Evolutionary conservation across 2,329 filamentous ascomycete genomes (phyloP), one percentile per base, ranked within the genome.

Genomic region (Arthrinium puccinioides): DNA sequence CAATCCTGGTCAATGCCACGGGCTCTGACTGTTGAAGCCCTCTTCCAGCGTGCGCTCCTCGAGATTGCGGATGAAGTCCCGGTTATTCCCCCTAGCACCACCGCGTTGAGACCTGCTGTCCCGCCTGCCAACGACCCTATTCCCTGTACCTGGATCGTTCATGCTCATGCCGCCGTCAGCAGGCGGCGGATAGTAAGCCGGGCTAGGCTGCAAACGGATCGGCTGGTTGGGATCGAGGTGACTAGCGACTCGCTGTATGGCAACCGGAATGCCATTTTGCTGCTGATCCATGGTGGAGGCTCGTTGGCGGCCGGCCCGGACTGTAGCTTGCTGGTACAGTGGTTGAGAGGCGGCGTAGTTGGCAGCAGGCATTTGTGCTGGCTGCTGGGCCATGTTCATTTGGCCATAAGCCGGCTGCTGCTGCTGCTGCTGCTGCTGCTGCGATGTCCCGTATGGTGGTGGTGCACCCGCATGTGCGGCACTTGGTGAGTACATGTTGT

Each of bases 201-300:
- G 92, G 50, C 88, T 96, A 3, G 92, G 92, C 57, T 98, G 92
- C 39, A 97, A 64, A 34, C 92, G 79, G 52, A 98, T 97, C 0
- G 92, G 92, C 42, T 89, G 86, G 51, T 80, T 97, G 2, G 92
- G 92, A 55, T 98, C 92, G 30, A 98, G 75, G 61, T 97, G 90
- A 57, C 88, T 95, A 28, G 92, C 92, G 16, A 98, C 92, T 50
- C 92, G 76, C 62, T 98, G 92, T 41, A 98, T 87, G 4, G 89
- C 82, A 11, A 86, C 82, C 5, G 92, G 92, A 41, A 98, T 95
- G 3, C 90, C 90, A 45, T 84, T 89, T 54, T 89, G 84, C 53
- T 94, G 87, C 56, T 92, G 87, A 54, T 97, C 92, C 84, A 97
- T 94, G 4, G 92, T 98, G 30, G 89, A 92, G 27, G 92, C 89